phyloP scores from a whole-genome alignment of 1,139 yeast genomes.

The Taphrina wiesneri region DNA sequence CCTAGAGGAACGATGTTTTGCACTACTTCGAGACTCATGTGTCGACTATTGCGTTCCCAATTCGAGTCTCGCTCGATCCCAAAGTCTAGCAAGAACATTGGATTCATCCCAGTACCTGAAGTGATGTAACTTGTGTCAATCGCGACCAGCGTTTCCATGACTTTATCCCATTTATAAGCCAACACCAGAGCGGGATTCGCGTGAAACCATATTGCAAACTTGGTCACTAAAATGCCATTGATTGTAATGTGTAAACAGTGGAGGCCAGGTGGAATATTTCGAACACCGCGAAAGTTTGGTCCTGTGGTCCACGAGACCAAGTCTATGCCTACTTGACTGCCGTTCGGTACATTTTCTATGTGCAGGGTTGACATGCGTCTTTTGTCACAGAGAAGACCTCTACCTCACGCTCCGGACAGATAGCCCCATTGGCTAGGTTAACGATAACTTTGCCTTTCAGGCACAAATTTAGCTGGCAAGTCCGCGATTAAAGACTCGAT shows the following conservation, averaged over 20 bases:
- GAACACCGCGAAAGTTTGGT: slow-evolving; percentile 30
- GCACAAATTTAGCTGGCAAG: no score
- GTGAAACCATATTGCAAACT: slow-evolving; percentile 18
- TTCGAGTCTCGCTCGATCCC: not conserved
- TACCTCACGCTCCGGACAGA: no score
- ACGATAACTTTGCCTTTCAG: no score
- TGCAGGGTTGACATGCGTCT: slow-evolving; percentile 12
- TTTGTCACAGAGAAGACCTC: no score
- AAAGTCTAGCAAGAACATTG: slow-evolving; percentile 11
- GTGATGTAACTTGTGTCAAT: not conserved
- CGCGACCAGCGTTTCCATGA: not conserved
- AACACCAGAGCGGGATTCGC: not conserved
- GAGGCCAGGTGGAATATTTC: slow-evolving; percentile 13
- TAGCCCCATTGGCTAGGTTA: no score
- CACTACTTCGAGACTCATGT: slow-evolving; percentile 1
- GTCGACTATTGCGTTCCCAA: not conserved
- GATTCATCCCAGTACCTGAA: not conserved
- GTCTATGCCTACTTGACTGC: slow-evolving; percentile 31
- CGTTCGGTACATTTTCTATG: slow-evolving; percentile 20
- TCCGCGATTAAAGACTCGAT: no score
- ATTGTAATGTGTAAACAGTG: slow-evolving; percentile 32
- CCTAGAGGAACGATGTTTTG: not conserved
- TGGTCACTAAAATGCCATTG: not conserved
- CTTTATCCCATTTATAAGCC: slow-evolving; percentile 1
- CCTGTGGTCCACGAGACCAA: slow-evolving; percentile 30